Conservation (phyloP, 2,329 filamentous ascomycete species). For the Lecanicillium sp. region DNA sequence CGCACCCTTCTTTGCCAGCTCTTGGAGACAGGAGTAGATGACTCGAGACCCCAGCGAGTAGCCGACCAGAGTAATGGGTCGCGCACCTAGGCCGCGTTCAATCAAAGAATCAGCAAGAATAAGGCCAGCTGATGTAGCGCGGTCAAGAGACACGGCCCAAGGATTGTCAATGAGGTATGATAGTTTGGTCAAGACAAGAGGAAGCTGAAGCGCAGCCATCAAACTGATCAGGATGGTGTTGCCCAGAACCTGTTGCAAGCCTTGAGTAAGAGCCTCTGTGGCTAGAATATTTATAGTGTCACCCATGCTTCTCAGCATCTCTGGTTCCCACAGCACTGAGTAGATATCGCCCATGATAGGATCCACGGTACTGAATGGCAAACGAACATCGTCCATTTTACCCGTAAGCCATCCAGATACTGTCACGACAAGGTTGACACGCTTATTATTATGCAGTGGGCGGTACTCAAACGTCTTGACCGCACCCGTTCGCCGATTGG, state of each 20-base stretch:
- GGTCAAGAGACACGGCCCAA: constrained; percentile 92
- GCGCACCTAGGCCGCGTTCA: constrained; percentile 80
- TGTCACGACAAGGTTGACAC: constrained; percentile 90
- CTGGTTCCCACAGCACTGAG: constrained; percentile 93
- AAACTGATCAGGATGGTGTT: constrained; percentile 80
- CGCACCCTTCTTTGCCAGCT: constrained; percentile 76
- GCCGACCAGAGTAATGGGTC: constrained; percentile 86
- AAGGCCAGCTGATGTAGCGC: constrained; percentile 79
- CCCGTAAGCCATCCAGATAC: constrained; percentile 98
- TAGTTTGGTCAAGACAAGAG: constrained; percentile 85
- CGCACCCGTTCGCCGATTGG: constrained; percentile 78
- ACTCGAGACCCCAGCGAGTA: constrained; percentile 90
- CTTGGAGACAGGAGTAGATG: constrained; percentile 84
- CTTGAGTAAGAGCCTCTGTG: constrained; percentile 95
- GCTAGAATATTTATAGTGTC: constrained; percentile 97
- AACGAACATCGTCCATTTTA: constrained; percentile 89
- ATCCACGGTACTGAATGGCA: constrained; percentile 94
- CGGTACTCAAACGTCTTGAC: constrained; percentile 97
- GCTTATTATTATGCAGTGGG: constrained; percentile 94
- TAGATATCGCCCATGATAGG: constrained; percentile 98
- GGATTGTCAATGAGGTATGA: constrained; percentile 97
- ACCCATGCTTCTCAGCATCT: constrained; percentile 97
- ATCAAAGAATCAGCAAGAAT: constrained; percentile 92
- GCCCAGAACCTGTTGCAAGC: constrained; percentile 88
- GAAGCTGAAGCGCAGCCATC: constrained; percentile 90